phyloP scores from a whole-genome alignment of 345 rosid species.

The Moricandia moricandioides region DNA sequence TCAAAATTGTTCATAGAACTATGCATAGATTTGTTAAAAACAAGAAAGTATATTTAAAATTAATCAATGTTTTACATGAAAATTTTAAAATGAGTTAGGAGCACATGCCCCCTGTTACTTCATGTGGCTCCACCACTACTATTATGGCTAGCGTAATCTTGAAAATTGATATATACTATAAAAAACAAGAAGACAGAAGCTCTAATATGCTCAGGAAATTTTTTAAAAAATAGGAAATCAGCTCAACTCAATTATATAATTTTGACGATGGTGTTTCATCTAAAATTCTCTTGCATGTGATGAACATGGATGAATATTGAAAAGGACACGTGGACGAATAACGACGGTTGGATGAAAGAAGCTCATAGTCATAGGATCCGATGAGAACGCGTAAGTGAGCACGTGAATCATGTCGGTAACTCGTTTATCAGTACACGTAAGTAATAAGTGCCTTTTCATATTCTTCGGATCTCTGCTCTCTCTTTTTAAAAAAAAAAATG shows the following conservation, averaged over 20 bases:
- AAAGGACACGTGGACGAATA: conserved; percentile 10
- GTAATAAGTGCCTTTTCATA: not conserved
- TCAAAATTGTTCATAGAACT: too few species aligned
- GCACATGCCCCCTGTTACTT: too few species aligned
- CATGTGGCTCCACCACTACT: too few species aligned
- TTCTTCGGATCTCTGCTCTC: conserved; percentile 21
- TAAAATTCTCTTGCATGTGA: not conserved
- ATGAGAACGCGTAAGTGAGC: conserved; percentile 18
- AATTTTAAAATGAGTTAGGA: too few species aligned
- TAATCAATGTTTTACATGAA: too few species aligned
- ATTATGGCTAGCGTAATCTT: too few species aligned
- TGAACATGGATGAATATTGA: not conserved
- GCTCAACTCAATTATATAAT: not conserved
- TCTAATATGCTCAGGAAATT: not conserved
- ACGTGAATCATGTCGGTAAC: conserved; percentile 36
- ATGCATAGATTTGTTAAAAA: too few species aligned
- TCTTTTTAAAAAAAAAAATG: not conserved
- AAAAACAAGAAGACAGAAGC: too few species aligned
- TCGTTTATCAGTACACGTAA: not conserved
- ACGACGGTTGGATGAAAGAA: conserved; percentile 10
- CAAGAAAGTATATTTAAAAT: too few species aligned
- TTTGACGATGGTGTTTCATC: not conserved
- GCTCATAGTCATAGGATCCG: not conserved
- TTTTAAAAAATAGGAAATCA: not conserved
- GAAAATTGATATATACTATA: too few species aligned